Conservation (phyloP, 1,284 basidiomycete genomes). For the Pyrrhoderma noxium region DNA sequence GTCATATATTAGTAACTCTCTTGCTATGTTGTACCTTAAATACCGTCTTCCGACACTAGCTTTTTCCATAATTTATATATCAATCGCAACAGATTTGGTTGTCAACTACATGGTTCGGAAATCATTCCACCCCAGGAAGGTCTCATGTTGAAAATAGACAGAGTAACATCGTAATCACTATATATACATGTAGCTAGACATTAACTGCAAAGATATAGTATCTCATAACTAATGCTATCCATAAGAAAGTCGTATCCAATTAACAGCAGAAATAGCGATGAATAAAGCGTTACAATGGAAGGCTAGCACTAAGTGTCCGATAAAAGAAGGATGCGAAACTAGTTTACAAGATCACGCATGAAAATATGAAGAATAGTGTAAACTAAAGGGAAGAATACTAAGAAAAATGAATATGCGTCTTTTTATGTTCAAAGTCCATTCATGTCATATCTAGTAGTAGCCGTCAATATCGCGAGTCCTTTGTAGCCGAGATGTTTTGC, state of each 20-base stretch:
- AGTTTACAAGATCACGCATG: background rate
- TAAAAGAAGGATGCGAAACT: slow-evolving; percentile 2
- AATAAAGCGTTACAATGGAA: slow-evolving; percentile 8
- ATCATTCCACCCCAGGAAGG: too few species aligned
- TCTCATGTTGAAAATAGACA: too few species aligned
- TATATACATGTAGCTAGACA: too few species aligned
- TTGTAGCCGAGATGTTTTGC: slow-evolving; percentile 41
- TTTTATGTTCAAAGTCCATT: background rate
- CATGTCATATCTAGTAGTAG: background rate
- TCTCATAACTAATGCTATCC: too few species aligned
- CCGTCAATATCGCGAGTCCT: slow-evolving; percentile 17
- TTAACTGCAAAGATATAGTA: too few species aligned
- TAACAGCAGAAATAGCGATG: background rate
- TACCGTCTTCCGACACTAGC: background rate
- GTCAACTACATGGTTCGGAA: too few species aligned
- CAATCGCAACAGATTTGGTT: too few species aligned
- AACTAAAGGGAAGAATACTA: slow-evolving; percentile 2
- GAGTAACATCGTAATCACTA: too few species aligned
- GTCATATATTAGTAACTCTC: background rate
- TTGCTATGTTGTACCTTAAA: background rate
- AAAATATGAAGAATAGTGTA: background rate
- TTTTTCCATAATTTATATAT: too few species aligned
- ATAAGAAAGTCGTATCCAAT: too few species aligned
- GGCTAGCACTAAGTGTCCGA: slow-evolving; percentile 10
- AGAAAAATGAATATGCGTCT: background rate